A percentile compares a stretch with the other conserved stretches of the same genome.
Evolutionary conservation across 2,329 filamentous ascomycete genomes (phyloP).

Genomic region (Beauveria caledonica): DNA sequence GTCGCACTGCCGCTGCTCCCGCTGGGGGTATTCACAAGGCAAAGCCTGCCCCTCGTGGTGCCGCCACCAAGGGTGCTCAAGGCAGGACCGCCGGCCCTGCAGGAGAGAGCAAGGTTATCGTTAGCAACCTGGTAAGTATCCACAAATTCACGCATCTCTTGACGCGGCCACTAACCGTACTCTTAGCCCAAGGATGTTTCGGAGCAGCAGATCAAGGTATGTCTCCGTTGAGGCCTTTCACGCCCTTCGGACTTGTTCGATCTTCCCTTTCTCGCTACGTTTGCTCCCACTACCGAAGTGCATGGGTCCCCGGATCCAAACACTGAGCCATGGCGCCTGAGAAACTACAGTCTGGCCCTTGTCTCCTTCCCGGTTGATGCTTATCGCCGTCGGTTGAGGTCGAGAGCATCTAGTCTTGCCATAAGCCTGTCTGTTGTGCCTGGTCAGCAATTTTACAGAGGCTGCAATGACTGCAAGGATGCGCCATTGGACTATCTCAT

Average conservation of each 20-base stretch:
- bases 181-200: constrained; percentile 85
- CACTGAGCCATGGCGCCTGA: constrained; percentile 7
- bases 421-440: constrained; percentile 25
- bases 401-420: constrained; percentile 22
- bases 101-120: constrained; percentile 91
- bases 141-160: background rate
- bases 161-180: constrained; percentile 36
- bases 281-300: constrained; percentile 25
- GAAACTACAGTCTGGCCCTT: constrained; percentile 1
- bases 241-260: constrained; percentile 63
- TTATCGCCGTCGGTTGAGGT: constrained; percentile 12
- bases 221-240: constrained; percentile 76
- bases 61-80: constrained; percentile 52
- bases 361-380: constrained; percentile 15
- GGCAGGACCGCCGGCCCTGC: constrained; percentile 52
- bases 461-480: constrained; percentile 6
- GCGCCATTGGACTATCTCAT: constrained; percentile 11
- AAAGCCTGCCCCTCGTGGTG: constrained; percentile 52
- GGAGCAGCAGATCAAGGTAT: constrained; percentile 99
- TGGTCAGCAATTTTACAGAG: constrained; percentile 40
- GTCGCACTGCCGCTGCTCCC: constrained; percentile 55
- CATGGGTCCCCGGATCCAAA: background rate
- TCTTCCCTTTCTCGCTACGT: constrained; percentile 36
- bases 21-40: constrained; percentile 82
- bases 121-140: constrained; percentile 86